Evolutionary conservation across 2,329 filamentous ascomycete species (phyloP).

Genomic region (Diaporthe ilicicola): DNA sequence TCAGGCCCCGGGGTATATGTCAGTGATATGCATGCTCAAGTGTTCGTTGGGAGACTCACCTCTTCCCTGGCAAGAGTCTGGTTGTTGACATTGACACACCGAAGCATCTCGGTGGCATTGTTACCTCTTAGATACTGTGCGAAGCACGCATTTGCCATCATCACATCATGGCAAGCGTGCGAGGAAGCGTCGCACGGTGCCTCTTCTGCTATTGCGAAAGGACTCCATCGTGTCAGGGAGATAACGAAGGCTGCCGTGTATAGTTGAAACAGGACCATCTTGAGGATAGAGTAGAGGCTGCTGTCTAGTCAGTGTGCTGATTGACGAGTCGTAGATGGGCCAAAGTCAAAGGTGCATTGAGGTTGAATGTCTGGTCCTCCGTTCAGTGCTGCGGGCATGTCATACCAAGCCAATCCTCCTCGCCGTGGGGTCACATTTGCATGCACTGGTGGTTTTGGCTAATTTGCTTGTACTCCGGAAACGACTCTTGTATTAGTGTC

Average conservation of each 20-base stretch:
- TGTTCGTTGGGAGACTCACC: not conserved
- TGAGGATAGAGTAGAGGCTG: not conserved
- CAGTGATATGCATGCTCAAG: accelerated
- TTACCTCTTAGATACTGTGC: not conserved
- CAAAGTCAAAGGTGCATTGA: not conserved
- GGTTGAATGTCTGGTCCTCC: not conserved
- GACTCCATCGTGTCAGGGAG: not conserved
- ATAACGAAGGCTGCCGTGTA: not conserved
- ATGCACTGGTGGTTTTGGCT: not conserved
- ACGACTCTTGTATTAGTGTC: not conserved
- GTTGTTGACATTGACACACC: not conserved
- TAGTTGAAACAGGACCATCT: not conserved
- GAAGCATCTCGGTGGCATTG: not conserved
- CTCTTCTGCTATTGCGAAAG: not conserved
- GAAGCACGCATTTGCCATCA: not conserved
- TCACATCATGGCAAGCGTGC: not conserved
- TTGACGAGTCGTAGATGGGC: not conserved
- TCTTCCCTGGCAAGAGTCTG: not conserved
- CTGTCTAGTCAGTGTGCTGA: no score
- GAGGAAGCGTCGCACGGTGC: not conserved
- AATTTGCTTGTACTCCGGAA: not conserved
- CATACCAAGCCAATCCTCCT: not conserved
- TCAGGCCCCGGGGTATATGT: not conserved
- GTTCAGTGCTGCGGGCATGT: not conserved
- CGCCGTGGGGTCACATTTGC: not conserved